phyloP scores from a whole-genome alignment of 2,329 filamentous ascomycete genomes.

The Cercospora nicotianae region DNA sequence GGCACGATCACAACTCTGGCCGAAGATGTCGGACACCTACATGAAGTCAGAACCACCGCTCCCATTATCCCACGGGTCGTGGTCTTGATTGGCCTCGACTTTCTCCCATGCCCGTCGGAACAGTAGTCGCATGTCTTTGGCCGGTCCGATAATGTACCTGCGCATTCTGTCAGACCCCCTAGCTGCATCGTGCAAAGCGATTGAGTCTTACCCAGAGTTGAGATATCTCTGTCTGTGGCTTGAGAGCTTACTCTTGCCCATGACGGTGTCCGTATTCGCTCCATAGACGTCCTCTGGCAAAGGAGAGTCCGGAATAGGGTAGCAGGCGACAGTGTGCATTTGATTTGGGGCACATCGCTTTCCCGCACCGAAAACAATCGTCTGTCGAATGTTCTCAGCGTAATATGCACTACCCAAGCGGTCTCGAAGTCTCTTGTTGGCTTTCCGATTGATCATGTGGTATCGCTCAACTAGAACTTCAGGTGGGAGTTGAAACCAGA shows the following conservation, averaged over 20 bases:
- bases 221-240: slow-evolving; percentile 30
- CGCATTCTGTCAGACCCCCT: not conserved
- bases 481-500: slow-evolving; percentile 32
- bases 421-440: slow-evolving; percentile 50
- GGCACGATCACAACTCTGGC: not conserved
- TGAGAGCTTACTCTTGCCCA: slow-evolving; percentile 41
- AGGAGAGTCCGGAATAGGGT: slow-evolving; percentile 53
- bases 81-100: slow-evolving; percentile 22
- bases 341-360: slow-evolving; percentile 53
- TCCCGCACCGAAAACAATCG: slow-evolving; percentile 57
- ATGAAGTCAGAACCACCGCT: slow-evolving; percentile 29
- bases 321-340: slow-evolving; percentile 50
- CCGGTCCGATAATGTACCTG: slow-evolving; percentile 30
- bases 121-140: slow-evolving; percentile 28
- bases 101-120: slow-evolving; percentile 30
- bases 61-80: slow-evolving; percentile 32
- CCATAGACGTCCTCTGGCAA: slow-evolving; percentile 52
- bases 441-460: slow-evolving; percentile 26
- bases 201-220: slow-evolving; percentile 25
- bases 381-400: slow-evolving; percentile 41
- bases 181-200: not conserved
- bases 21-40: slow-evolving; percentile 10
- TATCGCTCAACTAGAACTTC: slow-evolving; percentile 31
- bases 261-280: slow-evolving; percentile 32
- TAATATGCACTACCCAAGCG: slow-evolving; percentile 41